Base-by-base conservation (phyloP, 2,329 filamentous ascomycete genomes). In the Colletotrichum scovillei region DNA sequence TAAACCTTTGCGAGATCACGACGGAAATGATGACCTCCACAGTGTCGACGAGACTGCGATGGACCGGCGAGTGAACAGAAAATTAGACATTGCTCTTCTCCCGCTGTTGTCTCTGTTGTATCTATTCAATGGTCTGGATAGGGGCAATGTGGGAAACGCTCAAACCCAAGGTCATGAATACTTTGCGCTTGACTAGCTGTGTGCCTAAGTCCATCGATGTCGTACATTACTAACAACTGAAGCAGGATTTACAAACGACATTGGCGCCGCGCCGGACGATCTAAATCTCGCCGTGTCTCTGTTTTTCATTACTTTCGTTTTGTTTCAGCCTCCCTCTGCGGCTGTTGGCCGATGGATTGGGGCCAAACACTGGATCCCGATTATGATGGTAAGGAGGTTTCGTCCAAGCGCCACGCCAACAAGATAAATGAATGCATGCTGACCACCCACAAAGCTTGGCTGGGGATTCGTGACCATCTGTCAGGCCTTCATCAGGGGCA, bases 271-370 rank as follows among this genome's bases (percentile, higher is more conserved):
- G 4, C 83, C 84, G n/a, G 81, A 82, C 49, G 88, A 90, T 76
- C 79, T 91, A 67, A 90, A 91, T 75, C 84, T 84, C 5, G 87
- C 89, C 3, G 86, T 90, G 11, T 87, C 88, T 26, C 83, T 87
- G 65, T 91, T 91, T 83, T 91, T 89, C 77, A 84, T 86, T 75
- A 88, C 88, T 69, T 91, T 91, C 76, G 88, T 91, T n/a, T 76
- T 86, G 0, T 81, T 91, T 14, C 89, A 91, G 75, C 88, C 89
- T 0, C 79, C 88, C 0, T 89, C 88, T 3, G 88, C 88, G 0
- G 82, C 82, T 3, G 75, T 82, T 14, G 84, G 83, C 7, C 77
- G 81, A 67, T 80, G 79, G 65, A 74, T 84, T 24, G 84, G 84
- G 3, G 89, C 89, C 81, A 84, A 85, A 38, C 78, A 83, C 38